Base-by-base conservation (phyloP, 2,329 filamentous ascomycete species). In the Chrysoporthe deuterocubensis region DNA sequence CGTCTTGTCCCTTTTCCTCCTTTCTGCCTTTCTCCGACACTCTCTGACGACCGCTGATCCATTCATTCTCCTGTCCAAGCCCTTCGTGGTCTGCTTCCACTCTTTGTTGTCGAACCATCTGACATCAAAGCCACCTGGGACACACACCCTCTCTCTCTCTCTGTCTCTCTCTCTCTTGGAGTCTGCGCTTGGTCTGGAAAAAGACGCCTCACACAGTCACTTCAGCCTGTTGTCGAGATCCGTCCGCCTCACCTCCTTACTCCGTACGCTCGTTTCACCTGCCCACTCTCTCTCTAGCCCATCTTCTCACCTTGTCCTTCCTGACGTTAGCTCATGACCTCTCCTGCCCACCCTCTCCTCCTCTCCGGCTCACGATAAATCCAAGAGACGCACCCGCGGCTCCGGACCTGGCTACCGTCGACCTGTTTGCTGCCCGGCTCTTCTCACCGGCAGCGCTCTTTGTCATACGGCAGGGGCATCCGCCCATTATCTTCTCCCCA, bases 401-500 rank as follows among this genome's bases (percentile, higher is more conserved):
- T 21, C 40, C 54, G 59, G 62, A 37, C 14, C 8, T 62, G 52
- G 16, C 62, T 44, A 58, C 60, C 58, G 54, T 58, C 37, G 44
- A 50, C 60, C 62, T 26, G 26, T 26, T 26, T 59, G 18, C 66
- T 56, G 50, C 48, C 26, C 26, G 59, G 67, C 26, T 48, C 57
- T 7, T 42, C 50, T 18, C 54, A 58, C 56, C 69, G 58, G 44
- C 66, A 52, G 52, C 64, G 32, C 68, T 40, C 14, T 43, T 62
- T 48, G 61, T 32, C 62, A 65, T 44, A 67, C 62, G 58, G 57
- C 21, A 48, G 52, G 26, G 66, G 59, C 63, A n/a, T 46, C n/a
- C 71, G 76, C 76, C 69, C 68, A 80, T 73, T 59, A 62, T 71
- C 69, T 84, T 84, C 82, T 78, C 81, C 81, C 82, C 83, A 83